Percentiles rank a stretch among this genome's conserved stretches.
Evolutionary conservation across 202 grass and related monocot species (phyloP).

Genomic region (Saccharum hybrid): DNA sequence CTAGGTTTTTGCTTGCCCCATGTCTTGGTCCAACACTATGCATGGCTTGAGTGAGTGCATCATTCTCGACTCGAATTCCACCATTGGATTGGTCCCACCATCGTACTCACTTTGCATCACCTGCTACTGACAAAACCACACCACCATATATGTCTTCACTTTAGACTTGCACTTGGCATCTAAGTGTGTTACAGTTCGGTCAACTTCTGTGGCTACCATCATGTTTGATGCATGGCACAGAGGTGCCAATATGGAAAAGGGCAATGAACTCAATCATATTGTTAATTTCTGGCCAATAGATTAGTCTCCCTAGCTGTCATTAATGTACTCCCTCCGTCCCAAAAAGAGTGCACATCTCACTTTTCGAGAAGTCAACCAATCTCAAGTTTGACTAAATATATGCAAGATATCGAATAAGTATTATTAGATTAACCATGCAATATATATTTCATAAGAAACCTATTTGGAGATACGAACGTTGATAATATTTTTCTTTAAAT

Average conservation of each 20-base stretch:
- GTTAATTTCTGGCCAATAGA: background rate
- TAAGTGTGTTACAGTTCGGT: background rate
- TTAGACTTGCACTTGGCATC: background rate
- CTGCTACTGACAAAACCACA: background rate
- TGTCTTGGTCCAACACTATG: background rate
- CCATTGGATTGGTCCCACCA: background rate
- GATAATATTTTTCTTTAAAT: conserved; percentile 1
- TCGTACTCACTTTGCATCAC: background rate
- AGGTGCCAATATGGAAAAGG: background rate
- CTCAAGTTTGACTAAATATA: background rate
- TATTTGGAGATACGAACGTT: background rate
- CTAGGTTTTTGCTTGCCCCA: background rate
- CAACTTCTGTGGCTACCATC: background rate
- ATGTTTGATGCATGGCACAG: background rate
- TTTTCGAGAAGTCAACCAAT: background rate
- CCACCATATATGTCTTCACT: background rate
- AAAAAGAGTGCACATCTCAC: background rate
- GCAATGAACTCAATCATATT: background rate
- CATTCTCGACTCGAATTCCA: background rate
- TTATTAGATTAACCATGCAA: background rate
- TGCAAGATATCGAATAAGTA: background rate
- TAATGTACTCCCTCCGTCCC: background rate
- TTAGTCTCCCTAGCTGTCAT: background rate
- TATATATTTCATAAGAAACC: background rate
- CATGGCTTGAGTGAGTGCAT: background rate